Percentiles rank a stretch among this genome's conserved stretches.
These are phyloP conservation scores for Batkoa obscura DNA, from an alignment of 371 early-diverging fungal species.

Conservation along the genomic window DNA sequence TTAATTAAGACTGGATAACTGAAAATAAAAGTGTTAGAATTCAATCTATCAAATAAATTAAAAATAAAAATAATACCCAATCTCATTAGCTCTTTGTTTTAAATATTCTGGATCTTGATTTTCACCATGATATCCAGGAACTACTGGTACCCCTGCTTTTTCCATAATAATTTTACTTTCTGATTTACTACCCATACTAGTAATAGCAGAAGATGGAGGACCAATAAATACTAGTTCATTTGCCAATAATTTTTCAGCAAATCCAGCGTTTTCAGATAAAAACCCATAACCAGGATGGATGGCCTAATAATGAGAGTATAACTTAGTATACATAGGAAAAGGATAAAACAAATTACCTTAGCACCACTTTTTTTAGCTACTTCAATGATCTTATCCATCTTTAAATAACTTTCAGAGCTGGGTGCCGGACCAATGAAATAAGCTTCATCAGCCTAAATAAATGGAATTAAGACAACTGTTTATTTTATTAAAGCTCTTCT, in stretches of 20 bases:
- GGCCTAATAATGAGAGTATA: slow-evolving; percentile 23
- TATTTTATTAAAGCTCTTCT: not conserved
- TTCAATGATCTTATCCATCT: slow-evolving; percentile 64
- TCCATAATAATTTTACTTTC: slow-evolving; percentile 84
- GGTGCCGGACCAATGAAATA: slow-evolving; percentile 77
- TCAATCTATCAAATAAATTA: not conserved
- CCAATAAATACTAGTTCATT: slow-evolving; percentile 73
- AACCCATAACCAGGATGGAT: slow-evolving; percentile 94
- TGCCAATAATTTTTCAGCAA: slow-evolving; percentile 56
- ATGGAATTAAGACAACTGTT: not conserved
- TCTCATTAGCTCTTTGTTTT: slow-evolving; percentile 53
- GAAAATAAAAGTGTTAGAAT: not conserved
- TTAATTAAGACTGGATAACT: slow-evolving; percentile 88
- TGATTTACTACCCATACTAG: slow-evolving; percentile 88
- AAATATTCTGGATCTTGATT: slow-evolving; percentile 58
- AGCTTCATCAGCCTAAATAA: slow-evolving; percentile 72
- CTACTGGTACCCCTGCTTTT: slow-evolving; percentile 71
- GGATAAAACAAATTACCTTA: slow-evolving; percentile 23
- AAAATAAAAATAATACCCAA: slow-evolving; percentile 24
- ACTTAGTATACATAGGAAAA: not conserved
- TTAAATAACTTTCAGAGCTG: slow-evolving; percentile 68
- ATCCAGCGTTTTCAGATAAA: slow-evolving; percentile 86
- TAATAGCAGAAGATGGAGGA: slow-evolving; percentile 78
- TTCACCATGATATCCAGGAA: slow-evolving; percentile 91
- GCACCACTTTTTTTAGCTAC: slow-evolving; percentile 66